These are phyloP conservation scores for Beauveria sp. DNA, from an alignment of 2,329 filamentous ascomycete species.

Conservation along the genomic window DNA sequence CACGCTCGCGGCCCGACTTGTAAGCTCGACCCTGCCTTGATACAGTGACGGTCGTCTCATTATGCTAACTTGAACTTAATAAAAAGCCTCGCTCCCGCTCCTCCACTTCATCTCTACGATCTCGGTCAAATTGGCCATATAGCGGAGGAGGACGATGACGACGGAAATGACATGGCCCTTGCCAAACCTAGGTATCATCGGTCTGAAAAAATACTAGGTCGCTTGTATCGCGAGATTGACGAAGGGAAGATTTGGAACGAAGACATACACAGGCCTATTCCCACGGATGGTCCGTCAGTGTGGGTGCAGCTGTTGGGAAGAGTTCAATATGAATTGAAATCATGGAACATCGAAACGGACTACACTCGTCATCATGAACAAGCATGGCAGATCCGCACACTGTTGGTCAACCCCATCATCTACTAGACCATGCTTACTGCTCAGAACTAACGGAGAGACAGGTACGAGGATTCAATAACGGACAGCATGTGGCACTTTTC, in stretches of 20 bases:
- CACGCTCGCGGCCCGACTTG: constrained; percentile 46
- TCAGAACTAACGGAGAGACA: constrained; percentile 18
- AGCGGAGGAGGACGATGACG: constrained; percentile 22
- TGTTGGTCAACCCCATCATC: constrained; percentile 33
- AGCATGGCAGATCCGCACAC: constrained; percentile 36
- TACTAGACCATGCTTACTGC: constrained; percentile 28
- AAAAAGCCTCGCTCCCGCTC: constrained; percentile 29
- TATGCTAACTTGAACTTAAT: background rate
- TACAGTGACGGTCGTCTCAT: background rate
- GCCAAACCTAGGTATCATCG: constrained; percentile 51
- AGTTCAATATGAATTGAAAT: constrained; percentile 17
- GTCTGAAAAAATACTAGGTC: constrained; percentile 61
- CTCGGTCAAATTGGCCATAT: constrained; percentile 32
- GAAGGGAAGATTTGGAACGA: constrained; percentile 58
- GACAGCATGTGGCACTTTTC: constrained; percentile 35
- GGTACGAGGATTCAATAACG: constrained; percentile 39
- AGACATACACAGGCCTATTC: constrained; percentile 31
- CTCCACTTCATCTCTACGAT: constrained; percentile 36
- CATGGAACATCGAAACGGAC: constrained; percentile 19
- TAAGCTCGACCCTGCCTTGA: constrained; percentile 26
- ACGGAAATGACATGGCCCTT: constrained; percentile 34
- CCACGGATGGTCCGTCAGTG: constrained; percentile 26
- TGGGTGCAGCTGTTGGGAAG: constrained; percentile 34
- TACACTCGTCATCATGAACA: constrained; percentile 29
- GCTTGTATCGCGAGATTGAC: constrained; percentile 65